These are phyloP conservation scores for Furcasterigmium sp. DNA, from an alignment of 2,329 filamentous ascomycete genomes.

Conservation along the genomic window DNA sequence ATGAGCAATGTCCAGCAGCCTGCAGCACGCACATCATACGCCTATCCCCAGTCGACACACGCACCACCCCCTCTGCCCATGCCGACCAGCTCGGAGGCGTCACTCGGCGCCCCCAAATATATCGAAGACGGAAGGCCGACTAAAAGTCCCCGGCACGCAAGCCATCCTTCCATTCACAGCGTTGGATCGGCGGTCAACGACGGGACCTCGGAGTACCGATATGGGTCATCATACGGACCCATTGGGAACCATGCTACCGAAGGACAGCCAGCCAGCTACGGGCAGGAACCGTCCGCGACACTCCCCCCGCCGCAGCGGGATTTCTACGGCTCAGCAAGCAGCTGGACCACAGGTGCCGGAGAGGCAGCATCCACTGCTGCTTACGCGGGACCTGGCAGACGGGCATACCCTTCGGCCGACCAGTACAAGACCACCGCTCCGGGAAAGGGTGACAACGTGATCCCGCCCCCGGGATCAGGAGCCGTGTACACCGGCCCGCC, in stretches of 20 bases:
- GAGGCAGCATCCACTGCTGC: slow-evolving; percentile 38
- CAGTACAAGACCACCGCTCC: slow-evolving; percentile 38
- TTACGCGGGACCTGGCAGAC: slow-evolving; percentile 39
- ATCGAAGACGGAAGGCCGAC: slow-evolving; percentile 51
- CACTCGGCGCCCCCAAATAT: slow-evolving; percentile 51
- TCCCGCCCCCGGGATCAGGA: slow-evolving; percentile 29
- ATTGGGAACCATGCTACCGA: slow-evolving; percentile 26
- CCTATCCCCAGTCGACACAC: slow-evolving; percentile 46
- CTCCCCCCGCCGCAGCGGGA: slow-evolving; percentile 33
- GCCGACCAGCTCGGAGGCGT: slow-evolving; percentile 30
- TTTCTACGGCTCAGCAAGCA: slow-evolving; percentile 46
- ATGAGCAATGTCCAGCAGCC: slow-evolving; percentile 42
- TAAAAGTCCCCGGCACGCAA: slow-evolving; percentile 51
- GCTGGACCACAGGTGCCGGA: slow-evolving; percentile 46
- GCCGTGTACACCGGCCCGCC: slow-evolving; percentile 31
- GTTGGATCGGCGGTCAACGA: slow-evolving; percentile 43
- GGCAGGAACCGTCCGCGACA: slow-evolving; percentile 22
- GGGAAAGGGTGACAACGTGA: slow-evolving; percentile 21
- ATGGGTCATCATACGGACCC: slow-evolving; percentile 39
- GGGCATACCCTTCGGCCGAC: slow-evolving; percentile 45
- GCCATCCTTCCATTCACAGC: slow-evolving; percentile 49
- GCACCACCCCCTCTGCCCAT: slow-evolving; percentile 40
- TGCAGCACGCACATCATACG: slow-evolving; percentile 48
- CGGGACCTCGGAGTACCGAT: slow-evolving; percentile 49
- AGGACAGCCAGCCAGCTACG: slow-evolving; percentile 23